Conservation (phyloP, 2,329 filamentous ascomycete species). For the Stachybotrys echinatus region DNA sequence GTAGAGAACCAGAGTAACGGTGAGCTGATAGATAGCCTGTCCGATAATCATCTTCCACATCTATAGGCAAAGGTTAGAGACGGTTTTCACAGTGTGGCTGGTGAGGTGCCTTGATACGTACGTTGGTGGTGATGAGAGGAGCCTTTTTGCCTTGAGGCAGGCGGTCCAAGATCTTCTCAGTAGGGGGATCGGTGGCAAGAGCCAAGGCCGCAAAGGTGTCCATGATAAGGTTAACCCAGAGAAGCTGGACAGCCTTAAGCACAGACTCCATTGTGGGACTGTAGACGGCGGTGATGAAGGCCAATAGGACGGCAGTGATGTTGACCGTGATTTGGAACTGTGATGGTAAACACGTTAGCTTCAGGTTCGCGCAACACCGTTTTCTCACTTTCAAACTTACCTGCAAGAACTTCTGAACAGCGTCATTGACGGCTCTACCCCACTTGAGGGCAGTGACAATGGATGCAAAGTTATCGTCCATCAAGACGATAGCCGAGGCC, state of each 20-base stretch:
- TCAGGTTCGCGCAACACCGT: background rate
- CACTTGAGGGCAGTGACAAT: slow-evolving; percentile 63
- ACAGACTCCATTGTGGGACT: slow-evolving; percentile 50
- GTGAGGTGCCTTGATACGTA: background rate
- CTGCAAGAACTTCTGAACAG: slow-evolving; percentile 63
- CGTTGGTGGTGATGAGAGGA: slow-evolving; percentile 63
- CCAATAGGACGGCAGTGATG: slow-evolving; percentile 61
- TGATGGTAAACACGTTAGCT: background rate
- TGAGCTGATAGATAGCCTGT: slow-evolving; percentile 55
- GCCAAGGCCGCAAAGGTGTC: slow-evolving; percentile 62
- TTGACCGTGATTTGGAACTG: slow-evolving; percentile 66
- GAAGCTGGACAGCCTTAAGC: slow-evolving; percentile 59
- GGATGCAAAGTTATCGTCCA: slow-evolving; percentile 62
- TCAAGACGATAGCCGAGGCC: slow-evolving; percentile 60
- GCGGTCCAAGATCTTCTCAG: slow-evolving; percentile 51
- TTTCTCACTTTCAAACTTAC: slow-evolving; percentile 13
- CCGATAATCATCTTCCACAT: slow-evolving; percentile 65
- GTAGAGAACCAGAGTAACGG: slow-evolving; percentile 53
- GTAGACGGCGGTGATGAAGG: slow-evolving; percentile 58
- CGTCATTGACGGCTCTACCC: slow-evolving; percentile 63
- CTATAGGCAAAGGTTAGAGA: slow-evolving; percentile 3
- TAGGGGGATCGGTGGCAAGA: slow-evolving; percentile 58
- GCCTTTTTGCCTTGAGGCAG: slow-evolving; percentile 57
- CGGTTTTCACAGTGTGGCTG: background rate
- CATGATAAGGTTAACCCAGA: slow-evolving; percentile 69